Evolutionary conservation across 108 stramenopile species (phyloP), one percentile per base, ranked within the genome.

Genomic region (Hondaea fermentalgiana): DNA sequence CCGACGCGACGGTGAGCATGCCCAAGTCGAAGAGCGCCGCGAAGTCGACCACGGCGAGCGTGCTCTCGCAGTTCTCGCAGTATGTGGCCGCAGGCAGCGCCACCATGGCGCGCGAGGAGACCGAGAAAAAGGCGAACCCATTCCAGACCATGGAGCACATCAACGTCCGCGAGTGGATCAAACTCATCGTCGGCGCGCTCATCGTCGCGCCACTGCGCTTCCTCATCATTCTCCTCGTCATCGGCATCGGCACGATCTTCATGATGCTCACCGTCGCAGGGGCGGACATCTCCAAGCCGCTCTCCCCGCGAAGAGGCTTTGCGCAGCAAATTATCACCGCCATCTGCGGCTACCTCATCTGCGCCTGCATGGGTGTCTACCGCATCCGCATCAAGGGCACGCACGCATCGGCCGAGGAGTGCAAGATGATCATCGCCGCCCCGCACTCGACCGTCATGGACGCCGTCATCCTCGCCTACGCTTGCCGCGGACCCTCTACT

Each of bases 291-390:
- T 23, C 19, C 10, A 83, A 83, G 51, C 76, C 76, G 45, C 76
- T 83, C 10, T 83, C 76, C 23, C 76, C 76, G 51, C 51, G 76
- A 6, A 47, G 76, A 12, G 51, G 76, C 10, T 53, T 83, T 12
- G 76, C 76, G 51, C 76, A 83, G 51, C 49, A 83, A 23, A 17
- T 14, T 2, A 83, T 83, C 76, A 53, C 76, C 49, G 49, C 45
- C 19, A 45, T 83, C 51, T 53, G 49, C 51, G 76, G 49, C n/a
- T 83, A 53, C 28, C 76, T 83, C 4, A 53, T 47, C 45, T 83
- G 76, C 51, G 76, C 76, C n/a, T 83, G 76, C 76, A 53, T 83
- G 45, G 76, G 76, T 23, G 51, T 83, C 51, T 83, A 83, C 76
- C 76, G 28, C 51, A 53, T 83, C 49, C 45, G 25, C 49, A 23